A percentile compares a stretch with the other conserved stretches of the same genome.
Evolutionary conservation across 768 basidiomycete species (phyloP).

Genomic region (Mycena galericulata): DNA sequence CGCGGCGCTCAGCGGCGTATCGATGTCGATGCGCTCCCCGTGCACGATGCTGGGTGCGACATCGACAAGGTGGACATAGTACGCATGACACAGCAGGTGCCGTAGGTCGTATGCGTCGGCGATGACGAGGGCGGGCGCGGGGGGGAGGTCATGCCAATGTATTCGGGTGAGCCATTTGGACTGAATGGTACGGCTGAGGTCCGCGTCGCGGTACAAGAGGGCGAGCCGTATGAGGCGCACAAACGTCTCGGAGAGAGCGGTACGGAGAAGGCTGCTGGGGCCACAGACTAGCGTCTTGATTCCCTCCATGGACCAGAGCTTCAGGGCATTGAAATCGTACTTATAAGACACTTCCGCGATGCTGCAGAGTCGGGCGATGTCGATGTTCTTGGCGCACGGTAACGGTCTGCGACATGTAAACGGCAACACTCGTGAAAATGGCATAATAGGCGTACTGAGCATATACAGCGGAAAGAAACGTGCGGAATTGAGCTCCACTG

Average conservation of each 20-base stretch:
- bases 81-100: constrained; percentile 47
- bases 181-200: constrained; percentile 42
- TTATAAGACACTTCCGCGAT: constrained; percentile 55
- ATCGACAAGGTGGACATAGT: constrained; percentile 49
- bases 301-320: constrained; percentile 51
- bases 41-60: constrained; percentile 37
- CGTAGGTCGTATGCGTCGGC: constrained; percentile 43
- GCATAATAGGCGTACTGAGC: constrained; percentile 50
- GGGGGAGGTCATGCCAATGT: constrained; percentile 42
- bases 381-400: constrained; percentile 39
- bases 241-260: constrained; percentile 44
- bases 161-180: constrained; percentile 50
- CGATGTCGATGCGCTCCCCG: constrained; percentile 30
- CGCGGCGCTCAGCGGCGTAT: constrained; percentile 37
- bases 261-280: constrained; percentile 41
- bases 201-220: constrained; percentile 41
- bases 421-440: constrained; percentile 21
- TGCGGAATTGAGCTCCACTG: constrained; percentile 51
- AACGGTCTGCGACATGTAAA: constrained; percentile 38
- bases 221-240: constrained; percentile 51
- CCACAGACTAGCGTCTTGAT: constrained; percentile 45
- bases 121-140: constrained; percentile 45
- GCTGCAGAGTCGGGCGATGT: constrained; percentile 51
- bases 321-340: constrained; percentile 51
- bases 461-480: constrained; percentile 53